These are phyloP conservation scores for Royoungia palumana DNA, from an alignment of 768 basidiomycete genomes.

Conservation along the genomic window DNA sequence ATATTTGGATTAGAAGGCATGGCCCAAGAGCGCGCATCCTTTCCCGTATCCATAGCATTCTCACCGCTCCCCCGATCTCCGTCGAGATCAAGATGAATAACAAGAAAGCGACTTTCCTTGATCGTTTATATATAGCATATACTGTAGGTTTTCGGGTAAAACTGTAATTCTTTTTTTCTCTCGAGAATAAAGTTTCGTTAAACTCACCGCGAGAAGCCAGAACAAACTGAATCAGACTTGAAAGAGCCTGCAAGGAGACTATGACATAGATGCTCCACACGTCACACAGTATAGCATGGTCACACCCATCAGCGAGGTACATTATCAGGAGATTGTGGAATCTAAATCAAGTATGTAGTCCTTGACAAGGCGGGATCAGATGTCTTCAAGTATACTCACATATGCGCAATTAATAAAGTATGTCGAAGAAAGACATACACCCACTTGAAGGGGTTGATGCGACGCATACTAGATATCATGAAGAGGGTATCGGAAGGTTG, in stretches of 20 bases:
- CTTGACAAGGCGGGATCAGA: neutral
- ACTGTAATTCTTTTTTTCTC: too few species aligned
- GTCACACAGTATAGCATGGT: slow-evolving; percentile 2
- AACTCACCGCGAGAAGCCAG: slow-evolving; percentile 17
- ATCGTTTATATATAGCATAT: slow-evolving; percentile 20
- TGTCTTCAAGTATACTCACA: slow-evolving; percentile 14
- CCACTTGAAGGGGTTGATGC: slow-evolving; percentile 28
- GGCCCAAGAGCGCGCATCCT: neutral
- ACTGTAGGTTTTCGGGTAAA: slow-evolving; percentile 9
- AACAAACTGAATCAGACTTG: slow-evolving; percentile 11
- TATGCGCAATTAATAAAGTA: slow-evolving; percentile 11
- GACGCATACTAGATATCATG: slow-evolving; percentile 18
- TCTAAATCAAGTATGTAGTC: slow-evolving; percentile 1
- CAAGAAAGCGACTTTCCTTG: slow-evolving; percentile 6
- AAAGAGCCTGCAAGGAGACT: slow-evolving; percentile 3
- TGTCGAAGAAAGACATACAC: slow-evolving; percentile 29
- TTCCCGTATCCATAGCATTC: neutral
- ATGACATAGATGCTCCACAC: slow-evolving; percentile 11
- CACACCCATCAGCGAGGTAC: slow-evolving; percentile 9
- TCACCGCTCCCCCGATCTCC: slow-evolving; percentile 1
- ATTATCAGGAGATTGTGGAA: slow-evolving; percentile 11
- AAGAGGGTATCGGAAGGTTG: neutral
- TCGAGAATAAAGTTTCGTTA: neutral
- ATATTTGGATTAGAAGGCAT: slow-evolving; percentile 7
- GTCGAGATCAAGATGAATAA: slow-evolving; percentile 2